Percentiles rank a stretch among this genome's conserved stretches.
Evolutionary conservation across 1,284 basidiomycete genomes (phyloP).

Genomic region (Xerocomus nothofagi): DNA sequence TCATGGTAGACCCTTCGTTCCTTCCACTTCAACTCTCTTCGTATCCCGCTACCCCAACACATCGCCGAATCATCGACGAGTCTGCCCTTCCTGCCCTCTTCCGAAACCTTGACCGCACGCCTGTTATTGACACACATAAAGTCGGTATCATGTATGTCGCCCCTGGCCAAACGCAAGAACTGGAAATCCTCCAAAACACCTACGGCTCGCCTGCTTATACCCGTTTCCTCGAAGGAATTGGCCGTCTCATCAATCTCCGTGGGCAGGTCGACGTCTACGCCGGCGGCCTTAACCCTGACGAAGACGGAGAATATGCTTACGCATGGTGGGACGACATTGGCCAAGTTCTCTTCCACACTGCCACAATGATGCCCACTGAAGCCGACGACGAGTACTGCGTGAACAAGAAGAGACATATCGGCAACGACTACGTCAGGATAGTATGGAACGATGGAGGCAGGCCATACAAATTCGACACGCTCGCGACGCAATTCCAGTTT

Average conservation of each 20-base stretch:
- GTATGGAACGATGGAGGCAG: conserved; percentile 95
- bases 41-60: conserved; percentile 54
- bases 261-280: conserved; percentile 94
- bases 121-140: conserved; percentile 97
- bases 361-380: conserved; percentile 95
- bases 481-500: conserved; percentile 94
- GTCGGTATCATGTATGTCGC: conserved; percentile 97
- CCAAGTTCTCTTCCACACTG: conserved; percentile 93
- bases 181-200: conserved; percentile 86
- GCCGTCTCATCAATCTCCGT: conserved; percentile 86
- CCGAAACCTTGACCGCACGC: conserved; percentile 78
- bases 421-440: conserved; percentile 94
- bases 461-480: conserved; percentile 88
- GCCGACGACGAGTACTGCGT: conserved; percentile 66
- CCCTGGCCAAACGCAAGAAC: conserved; percentile 83
- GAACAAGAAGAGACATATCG: conserved; percentile 91
- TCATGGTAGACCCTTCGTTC: conserved; percentile 85
- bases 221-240: conserved; percentile 88
- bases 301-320: conserved; percentile 93
- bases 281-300: conserved; percentile 86
- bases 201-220: conserved; percentile 96
- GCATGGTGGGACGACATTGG: conserved; percentile 99
- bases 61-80: conserved; percentile 58
- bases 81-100: conserved; percentile 56
- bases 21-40: conserved; percentile 86